Evolutionary conservation across 202 grass and related monocot genomes (phyloP).

Genomic region (Setaria italica): DNA sequence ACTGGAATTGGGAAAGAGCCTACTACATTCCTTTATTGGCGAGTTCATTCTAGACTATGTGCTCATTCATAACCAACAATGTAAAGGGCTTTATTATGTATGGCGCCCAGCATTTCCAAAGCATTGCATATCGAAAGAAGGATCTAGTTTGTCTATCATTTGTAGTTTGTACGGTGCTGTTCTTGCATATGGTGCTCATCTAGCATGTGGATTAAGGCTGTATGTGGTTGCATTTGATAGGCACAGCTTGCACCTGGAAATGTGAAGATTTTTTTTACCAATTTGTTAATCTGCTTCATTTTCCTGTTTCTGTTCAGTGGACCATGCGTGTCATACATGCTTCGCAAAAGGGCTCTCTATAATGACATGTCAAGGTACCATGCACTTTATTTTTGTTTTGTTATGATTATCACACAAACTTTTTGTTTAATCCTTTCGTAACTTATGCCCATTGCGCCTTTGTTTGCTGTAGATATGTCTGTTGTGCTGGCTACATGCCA

Average conservation of each 20-base stretch:
- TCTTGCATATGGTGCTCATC: neutral
- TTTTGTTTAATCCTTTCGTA: neutral
- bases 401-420: neutral
- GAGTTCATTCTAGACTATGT: neutral
- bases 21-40: neutral
- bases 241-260: neutral
- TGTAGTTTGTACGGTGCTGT: neutral
- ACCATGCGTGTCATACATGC: conserved; percentile 83
- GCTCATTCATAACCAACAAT: neutral
- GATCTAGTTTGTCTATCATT: neutral
- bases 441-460: neutral
- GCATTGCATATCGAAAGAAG: neutral
- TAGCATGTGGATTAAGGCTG: neutral
- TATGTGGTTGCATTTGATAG: neutral
- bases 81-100: conserved; percentile 1
- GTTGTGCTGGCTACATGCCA: conserved; percentile 81
- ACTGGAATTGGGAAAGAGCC: neutral
- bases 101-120: neutral
- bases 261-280: neutral
- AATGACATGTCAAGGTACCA: conserved; percentile 82
- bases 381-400: conserved; percentile 20
- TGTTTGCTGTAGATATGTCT: conserved; percentile 60
- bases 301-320: conserved; percentile 52
- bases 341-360: conserved; percentile 83
- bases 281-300: conserved; percentile 34